phyloP scores from a whole-genome alignment of 108 stramenopile species.

The Nitzschia sp. region DNA sequence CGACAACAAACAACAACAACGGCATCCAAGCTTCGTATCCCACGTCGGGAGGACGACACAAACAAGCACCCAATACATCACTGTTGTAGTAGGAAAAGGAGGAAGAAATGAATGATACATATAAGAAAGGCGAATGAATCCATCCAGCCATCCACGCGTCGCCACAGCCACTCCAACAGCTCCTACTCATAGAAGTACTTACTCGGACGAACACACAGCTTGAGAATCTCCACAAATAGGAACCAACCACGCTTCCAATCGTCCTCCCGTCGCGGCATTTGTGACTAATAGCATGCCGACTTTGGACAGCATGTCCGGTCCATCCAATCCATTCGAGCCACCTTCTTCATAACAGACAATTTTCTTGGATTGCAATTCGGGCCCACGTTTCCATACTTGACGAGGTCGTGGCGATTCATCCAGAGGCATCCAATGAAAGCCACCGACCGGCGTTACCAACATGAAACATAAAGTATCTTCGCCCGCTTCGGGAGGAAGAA shows the following conservation, averaged over 20 bases:
- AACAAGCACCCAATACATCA: slow-evolving; percentile 76
- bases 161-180: background rate
- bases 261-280: slow-evolving; percentile 45
- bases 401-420: slow-evolving; percentile 82
- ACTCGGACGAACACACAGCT: slow-evolving; percentile 60
- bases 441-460: slow-evolving; percentile 87
- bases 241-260: slow-evolving; percentile 83
- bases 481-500: slow-evolving; percentile 81
- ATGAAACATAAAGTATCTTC: slow-evolving; percentile 78
- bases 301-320: slow-evolving; percentile 66
- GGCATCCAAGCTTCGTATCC: slow-evolving; percentile 65
- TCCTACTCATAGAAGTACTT: slow-evolving; percentile 10
- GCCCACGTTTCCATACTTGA: slow-evolving; percentile 85
- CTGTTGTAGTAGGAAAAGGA: slow-evolving; percentile 9
- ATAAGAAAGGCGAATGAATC: background rate
- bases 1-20: slow-evolving; percentile 30
- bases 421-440: slow-evolving; percentile 89
- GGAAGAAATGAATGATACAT: background rate
- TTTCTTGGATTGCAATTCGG: slow-evolving; percentile 82
- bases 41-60: slow-evolving; percentile 52
- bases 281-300: slow-evolving; percentile 78
- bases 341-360: slow-evolving; percentile 89
- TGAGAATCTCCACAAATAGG: slow-evolving; percentile 69
- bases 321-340: slow-evolving; percentile 77
- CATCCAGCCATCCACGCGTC: background rate